phyloP scores from a whole-genome alignment of 257 asterid genomes.

The Nicotiana attenuata region DNA sequence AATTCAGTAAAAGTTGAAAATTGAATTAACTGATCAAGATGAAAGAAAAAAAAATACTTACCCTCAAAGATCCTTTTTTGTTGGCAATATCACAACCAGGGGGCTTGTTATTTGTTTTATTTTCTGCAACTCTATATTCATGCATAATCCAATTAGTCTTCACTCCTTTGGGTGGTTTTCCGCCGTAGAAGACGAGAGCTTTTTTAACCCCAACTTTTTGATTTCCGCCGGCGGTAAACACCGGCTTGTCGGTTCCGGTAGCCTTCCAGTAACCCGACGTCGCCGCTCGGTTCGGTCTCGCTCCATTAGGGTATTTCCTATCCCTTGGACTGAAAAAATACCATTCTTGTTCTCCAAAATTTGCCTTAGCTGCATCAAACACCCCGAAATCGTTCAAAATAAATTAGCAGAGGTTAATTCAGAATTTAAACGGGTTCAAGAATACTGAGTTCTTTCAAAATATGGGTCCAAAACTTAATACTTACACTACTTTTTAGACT shows the following conservation, averaged over 20 bases:
- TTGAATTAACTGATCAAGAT: not conserved
- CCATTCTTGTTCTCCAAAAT: constrained; percentile 62
- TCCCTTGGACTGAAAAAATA: constrained; percentile 57
- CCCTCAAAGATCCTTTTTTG: constrained; percentile 18
- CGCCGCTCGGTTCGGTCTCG: constrained; percentile 51
- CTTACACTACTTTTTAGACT: no score
- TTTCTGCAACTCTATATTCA: constrained; percentile 44
- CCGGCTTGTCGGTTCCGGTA: constrained; percentile 54
- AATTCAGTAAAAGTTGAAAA: not conserved
- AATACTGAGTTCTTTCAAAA: not conserved
- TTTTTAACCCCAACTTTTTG: constrained; percentile 54
- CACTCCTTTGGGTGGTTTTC: constrained; percentile 53
- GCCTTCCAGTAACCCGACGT: constrained; percentile 62
- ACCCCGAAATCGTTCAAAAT: not conserved
- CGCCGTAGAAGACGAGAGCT: constrained; percentile 49
- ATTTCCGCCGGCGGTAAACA: constrained; percentile 46
- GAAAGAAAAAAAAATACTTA: not conserved
- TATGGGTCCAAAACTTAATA: not conserved
- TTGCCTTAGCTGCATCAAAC: constrained; percentile 36
- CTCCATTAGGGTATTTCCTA: constrained; percentile 53
- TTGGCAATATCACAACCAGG: constrained; percentile 34
- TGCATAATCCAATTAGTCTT: constrained; percentile 63
- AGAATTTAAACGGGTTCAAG: not conserved
- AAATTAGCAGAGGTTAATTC: not conserved
- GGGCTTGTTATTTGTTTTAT: constrained; percentile 36